Evolutionary conservation across 2,329 filamentous ascomycete genomes (phyloP), one percentile per base, ranked within the genome.

Genomic region (Ciborinia camelliae): DNA sequence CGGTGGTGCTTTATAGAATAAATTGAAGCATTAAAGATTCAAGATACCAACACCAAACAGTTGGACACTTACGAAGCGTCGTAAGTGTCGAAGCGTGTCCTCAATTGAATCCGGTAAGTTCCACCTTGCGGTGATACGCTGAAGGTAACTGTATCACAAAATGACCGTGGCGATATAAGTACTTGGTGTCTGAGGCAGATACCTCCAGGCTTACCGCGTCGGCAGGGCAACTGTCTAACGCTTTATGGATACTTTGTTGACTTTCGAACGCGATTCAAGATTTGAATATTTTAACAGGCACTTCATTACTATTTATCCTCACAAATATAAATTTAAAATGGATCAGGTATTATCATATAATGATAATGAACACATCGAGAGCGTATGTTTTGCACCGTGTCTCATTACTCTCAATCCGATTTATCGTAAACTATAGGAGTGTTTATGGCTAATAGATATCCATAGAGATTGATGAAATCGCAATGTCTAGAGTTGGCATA

Each of bases 401-500:
- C 26, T 30, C 18, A 3, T 41, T 23, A 15, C 37, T 60, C 4
- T 18, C 10, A n/a, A n/a, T n/a, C n/a, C n/a, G 9, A 26, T 18
- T 39, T 14, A 54, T 39, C 26, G 20, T 14, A 26, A 4, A n/a
- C 4, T 32, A 47, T 20, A 18, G n/a, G 55, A 47, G 45, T 58
- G 35, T 58, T 54, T 32, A 30, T 47, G 4, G 51, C 61, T 63
- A 58, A 63, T 18, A 37, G 14, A 63, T 14, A 26, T 45, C 15
- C 45, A 47, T 61, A 75, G 74, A 67, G 72, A 59, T 64, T 75
- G n/a, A 68, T 72, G 18, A 72, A 70, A 65, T 71, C 72, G n/a
- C 71, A 75, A 63, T 63, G 41, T 54, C 82, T 92, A 62, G 91
- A 96, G 74, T 78, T 90, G 67, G 85, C 85, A 71, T 91, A 93